Conservation (phyloP, 148 eudicot genomes). For the Polygonum aviculare region DNA sequence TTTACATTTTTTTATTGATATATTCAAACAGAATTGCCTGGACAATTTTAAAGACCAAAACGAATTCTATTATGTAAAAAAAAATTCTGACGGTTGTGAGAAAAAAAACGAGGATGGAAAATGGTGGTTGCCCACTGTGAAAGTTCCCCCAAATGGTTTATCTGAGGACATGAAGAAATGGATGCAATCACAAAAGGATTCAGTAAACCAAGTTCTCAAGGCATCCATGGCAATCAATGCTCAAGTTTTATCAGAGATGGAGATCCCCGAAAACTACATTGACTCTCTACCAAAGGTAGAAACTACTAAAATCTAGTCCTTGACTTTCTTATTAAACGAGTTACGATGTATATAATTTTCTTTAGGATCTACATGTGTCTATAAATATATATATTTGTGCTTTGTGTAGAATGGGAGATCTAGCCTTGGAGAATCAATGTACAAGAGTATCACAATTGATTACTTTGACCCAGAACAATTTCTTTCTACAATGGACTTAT, state of each 20-base stretch:
- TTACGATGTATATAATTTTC: too few species aligned
- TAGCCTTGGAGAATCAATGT: constrained; percentile 67
- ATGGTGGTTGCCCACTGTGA: constrained; percentile 89
- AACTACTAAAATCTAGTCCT: too few species aligned
- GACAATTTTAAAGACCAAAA: constrained; percentile 59
- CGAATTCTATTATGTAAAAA: constrained; percentile 62
- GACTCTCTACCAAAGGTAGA: constrained; percentile 77
- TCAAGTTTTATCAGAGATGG: constrained; percentile 74
- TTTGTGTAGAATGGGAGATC: constrained; percentile 66
- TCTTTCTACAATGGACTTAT: constrained; percentile 26
- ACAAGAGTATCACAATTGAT: constrained; percentile 74
- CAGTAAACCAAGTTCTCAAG: constrained; percentile 80
- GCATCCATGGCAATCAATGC: constrained; percentile 96
- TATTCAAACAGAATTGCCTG: constrained; percentile 43
- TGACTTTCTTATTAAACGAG: too few species aligned
- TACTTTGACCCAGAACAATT: constrained; percentile 51
- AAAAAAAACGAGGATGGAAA: constrained; percentile 43
- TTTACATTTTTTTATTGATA: background rate
- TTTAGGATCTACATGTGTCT: background rate
- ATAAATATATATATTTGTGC: too few species aligned
- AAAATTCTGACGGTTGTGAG: constrained; percentile 49
- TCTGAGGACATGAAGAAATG: constrained; percentile 55
- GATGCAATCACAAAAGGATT: constrained; percentile 67
- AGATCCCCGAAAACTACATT: constrained; percentile 70
- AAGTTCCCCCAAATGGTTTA: constrained; percentile 60